Percentiles rank a stretch among this genome's conserved stretches.
Evolutionary conservation across 2,329 filamentous ascomycete genomes (phyloP).

Genomic region (Neofusicoccum ribis): DNA sequence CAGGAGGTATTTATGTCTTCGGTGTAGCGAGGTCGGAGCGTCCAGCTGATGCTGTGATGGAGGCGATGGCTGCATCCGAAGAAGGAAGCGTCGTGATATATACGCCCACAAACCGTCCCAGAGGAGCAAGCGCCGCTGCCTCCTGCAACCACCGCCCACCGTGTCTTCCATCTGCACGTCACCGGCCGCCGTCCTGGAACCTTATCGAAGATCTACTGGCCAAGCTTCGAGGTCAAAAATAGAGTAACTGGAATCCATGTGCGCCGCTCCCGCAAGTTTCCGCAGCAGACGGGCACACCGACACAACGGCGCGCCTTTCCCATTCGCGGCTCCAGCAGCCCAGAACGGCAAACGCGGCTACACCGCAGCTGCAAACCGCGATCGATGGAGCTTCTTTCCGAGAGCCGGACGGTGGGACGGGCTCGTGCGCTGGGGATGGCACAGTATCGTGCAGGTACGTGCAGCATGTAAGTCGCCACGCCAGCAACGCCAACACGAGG

Average conservation of each 20-base stretch:
- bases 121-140: no score
- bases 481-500: conserved; percentile 1
- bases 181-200: no score
- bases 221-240: not conserved
- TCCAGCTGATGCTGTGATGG: no score
- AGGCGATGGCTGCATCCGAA: no score
- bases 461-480: not conserved
- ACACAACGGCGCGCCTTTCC: not conserved
- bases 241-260: not conserved
- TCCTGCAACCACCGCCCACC: no score
- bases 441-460: no score
- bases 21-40: no score
- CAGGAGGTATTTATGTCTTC: not conserved
- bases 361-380: not conserved
- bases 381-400: not conserved
- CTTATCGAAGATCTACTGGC: no score
- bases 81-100: no score
- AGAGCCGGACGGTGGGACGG: not conserved
- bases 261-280: not conserved
- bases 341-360: not conserved
- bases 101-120: no score
- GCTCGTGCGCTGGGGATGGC: not conserved
- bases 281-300: not conserved
- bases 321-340: not conserved
- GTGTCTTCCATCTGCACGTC: no score